Evolutionary conservation across 306 rosid genomes (phyloP).

Genomic region (Heteromeles arbutifolia): DNA sequence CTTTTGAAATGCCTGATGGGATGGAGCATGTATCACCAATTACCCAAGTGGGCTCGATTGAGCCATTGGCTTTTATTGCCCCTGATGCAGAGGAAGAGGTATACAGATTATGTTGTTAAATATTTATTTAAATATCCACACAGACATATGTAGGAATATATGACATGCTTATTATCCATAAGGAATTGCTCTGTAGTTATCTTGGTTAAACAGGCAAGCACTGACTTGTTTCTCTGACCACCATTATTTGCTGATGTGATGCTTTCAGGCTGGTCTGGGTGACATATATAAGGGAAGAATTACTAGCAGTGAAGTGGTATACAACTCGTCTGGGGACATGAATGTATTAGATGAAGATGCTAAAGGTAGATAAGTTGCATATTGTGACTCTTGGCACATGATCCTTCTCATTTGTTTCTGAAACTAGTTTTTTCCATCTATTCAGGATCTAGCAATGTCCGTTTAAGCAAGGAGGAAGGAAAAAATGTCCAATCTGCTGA

Average conservation of each 20-base stretch:
- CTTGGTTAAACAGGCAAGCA: background rate
- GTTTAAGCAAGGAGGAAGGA: conserved; percentile 29
- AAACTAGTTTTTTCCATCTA: background rate
- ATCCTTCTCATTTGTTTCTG: background rate
- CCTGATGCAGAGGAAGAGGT: conserved; percentile 69
- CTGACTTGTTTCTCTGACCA: background rate
- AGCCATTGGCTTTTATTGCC: conserved; percentile 60
- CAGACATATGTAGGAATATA: background rate
- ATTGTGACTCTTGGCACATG: background rate
- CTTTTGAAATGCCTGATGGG: conserved; percentile 38
- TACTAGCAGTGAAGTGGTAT: conserved; percentile 42
- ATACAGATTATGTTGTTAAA: conserved; percentile 1
- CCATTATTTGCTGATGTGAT: conserved; percentile 13
- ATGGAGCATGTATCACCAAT: conserved; percentile 39
- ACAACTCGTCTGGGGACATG: conserved; percentile 26
- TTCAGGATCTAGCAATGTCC: conserved; percentile 23
- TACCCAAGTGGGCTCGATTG: conserved; percentile 33
- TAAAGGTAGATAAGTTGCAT: conserved; percentile 26
- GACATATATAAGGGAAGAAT: conserved; percentile 56
- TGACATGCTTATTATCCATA: background rate
- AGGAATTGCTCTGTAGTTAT: background rate
- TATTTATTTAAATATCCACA: background rate
- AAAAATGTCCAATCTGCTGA: conserved; percentile 15
- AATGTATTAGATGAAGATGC: conserved; percentile 32
- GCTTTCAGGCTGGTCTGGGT: conserved; percentile 42